phyloP scores from a whole-genome alignment of 495 filamentous ascomycete species.

The Gamarada debralockiae region DNA sequence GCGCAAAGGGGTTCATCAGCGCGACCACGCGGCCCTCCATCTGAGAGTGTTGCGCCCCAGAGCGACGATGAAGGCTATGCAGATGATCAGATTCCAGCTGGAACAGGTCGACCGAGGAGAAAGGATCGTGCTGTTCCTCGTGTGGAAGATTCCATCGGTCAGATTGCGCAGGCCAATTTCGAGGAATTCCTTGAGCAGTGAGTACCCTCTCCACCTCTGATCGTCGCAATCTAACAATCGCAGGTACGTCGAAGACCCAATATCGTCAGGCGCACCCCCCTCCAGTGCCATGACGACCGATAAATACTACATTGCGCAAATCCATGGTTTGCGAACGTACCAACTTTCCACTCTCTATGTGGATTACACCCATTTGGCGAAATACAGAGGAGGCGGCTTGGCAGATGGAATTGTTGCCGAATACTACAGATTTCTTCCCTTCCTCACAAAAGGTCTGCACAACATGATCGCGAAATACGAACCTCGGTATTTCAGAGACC shows the following conservation, averaged over 20 bases:
- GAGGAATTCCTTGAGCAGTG: slow-evolving; percentile 86
- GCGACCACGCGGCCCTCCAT: slow-evolving; percentile 57
- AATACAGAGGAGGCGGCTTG: slow-evolving; percentile 65
- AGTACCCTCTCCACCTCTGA: slow-evolving; percentile 12
- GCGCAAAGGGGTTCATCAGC: slow-evolving; percentile 48
- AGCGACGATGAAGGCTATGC: slow-evolving; percentile 64
- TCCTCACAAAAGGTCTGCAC: slow-evolving; percentile 84
- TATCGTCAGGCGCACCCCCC: slow-evolving; percentile 65
- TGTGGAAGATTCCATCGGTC: slow-evolving; percentile 83
- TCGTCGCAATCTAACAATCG: neutral
- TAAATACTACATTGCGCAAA: slow-evolving; percentile 95
- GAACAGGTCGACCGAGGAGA: slow-evolving; percentile 54
- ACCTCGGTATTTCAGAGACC: slow-evolving; percentile 87
- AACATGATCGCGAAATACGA: slow-evolving; percentile 92
- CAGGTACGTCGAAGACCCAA: slow-evolving; percentile 74
- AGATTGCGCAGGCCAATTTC: slow-evolving; percentile 81
- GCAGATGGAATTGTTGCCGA: slow-evolving; percentile 80
- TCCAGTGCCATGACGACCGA: slow-evolving; percentile 75
- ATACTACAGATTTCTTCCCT: slow-evolving; percentile 95
- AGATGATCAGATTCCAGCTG: slow-evolving; percentile 49
- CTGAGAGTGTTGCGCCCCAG: slow-evolving; percentile 58
- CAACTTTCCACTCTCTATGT: slow-evolving; percentile 95
- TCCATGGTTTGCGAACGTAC: slow-evolving; percentile 81
- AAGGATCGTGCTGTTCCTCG: slow-evolving; percentile 65
- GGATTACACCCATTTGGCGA: slow-evolving; percentile 84